Conservation (phyloP, 768 basidiomycete genomes). For the Suillus luteus region DNA sequence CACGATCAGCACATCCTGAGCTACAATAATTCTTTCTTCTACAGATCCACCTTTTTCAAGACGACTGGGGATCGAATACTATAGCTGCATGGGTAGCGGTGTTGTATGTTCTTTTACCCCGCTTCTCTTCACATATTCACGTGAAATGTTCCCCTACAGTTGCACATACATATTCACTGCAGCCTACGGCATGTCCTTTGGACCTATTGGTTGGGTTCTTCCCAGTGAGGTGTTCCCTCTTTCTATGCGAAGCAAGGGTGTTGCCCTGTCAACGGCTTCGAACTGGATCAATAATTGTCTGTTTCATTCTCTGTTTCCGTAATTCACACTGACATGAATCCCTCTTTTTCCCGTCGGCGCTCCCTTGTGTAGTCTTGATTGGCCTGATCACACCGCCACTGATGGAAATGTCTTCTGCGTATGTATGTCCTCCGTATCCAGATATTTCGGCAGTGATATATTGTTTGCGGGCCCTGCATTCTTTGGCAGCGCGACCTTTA, state of each 20-base stretch:
- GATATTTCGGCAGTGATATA: conserved; percentile 8
- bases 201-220: conserved; percentile 83
- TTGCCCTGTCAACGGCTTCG: conserved; percentile 81
- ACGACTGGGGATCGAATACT: conserved; percentile 59
- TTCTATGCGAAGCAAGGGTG: conserved; percentile 78
- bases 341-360: neutral
- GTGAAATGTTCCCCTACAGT: conserved; percentile 32
- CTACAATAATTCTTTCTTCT: neutral
- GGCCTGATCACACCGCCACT: conserved; percentile 72
- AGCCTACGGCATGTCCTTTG: conserved; percentile 76
- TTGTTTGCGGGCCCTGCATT: neutral
- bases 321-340: neutral
- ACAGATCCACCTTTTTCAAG: conserved; percentile 51
- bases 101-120: conserved; percentile 41
- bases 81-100: conserved; percentile 72
- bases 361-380: conserved; percentile 56
- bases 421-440: conserved; percentile 20
- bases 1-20: neutral
- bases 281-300: conserved; percentile 84
- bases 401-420: conserved; percentile 63
- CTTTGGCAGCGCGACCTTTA: conserved; percentile 60
- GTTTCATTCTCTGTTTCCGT: conserved; percentile 19
- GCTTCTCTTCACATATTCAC: neutral
- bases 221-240: conserved; percentile 83
- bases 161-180: conserved; percentile 75